These are phyloP conservation scores for Candida sp. DNA, from an alignment of 1,139 yeast genomes.

Conservation along the genomic window DNA sequence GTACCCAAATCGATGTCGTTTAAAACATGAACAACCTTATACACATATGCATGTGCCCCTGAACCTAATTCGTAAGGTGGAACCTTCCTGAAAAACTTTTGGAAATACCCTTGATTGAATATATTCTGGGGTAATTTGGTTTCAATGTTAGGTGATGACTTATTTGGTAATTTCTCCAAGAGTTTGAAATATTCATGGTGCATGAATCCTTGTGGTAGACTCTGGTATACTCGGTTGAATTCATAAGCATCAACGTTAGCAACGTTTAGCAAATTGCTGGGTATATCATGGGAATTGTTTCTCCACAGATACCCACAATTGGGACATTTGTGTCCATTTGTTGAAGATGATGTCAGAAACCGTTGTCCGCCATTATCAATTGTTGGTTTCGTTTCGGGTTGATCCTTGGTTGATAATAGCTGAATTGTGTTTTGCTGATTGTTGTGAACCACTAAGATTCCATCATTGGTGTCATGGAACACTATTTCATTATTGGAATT, in stretches of 20 bases:
- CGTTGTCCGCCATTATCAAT: background rate
- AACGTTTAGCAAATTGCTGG: background rate
- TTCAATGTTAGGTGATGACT: slow-evolving; percentile 6
- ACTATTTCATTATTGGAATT: slow-evolving; percentile 28
- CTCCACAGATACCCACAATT: slow-evolving; percentile 39
- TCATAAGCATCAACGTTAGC: slow-evolving; percentile 1
- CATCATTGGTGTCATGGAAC: slow-evolving; percentile 37
- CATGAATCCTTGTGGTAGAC: slow-evolving; percentile 21
- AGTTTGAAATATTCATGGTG: slow-evolving; percentile 40
- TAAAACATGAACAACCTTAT: slow-evolving; percentile 74
- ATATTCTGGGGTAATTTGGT: slow-evolving; percentile 30
- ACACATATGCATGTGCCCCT: slow-evolving; percentile 84
- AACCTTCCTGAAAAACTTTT: slow-evolving; percentile 56
- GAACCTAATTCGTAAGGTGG: slow-evolving; percentile 54
- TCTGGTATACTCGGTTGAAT: slow-evolving; percentile 1
- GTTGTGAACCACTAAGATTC: slow-evolving; percentile 44
- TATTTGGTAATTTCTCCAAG: slow-evolving; percentile 25
- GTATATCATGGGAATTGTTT: background rate
- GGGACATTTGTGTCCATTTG: slow-evolving; percentile 26
- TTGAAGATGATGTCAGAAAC: slow-evolving; percentile 3
- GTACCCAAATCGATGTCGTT: slow-evolving; percentile 70
- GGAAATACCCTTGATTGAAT: slow-evolving; percentile 74
- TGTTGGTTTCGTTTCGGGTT: background rate
- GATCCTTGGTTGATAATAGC: slow-evolving; percentile 17
- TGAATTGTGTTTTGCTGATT: slow-evolving; percentile 38